These are phyloP conservation scores for Hyphodiscus sp. DNA, from an alignment of 2,329 filamentous ascomycete species.

Conservation along the genomic window DNA sequence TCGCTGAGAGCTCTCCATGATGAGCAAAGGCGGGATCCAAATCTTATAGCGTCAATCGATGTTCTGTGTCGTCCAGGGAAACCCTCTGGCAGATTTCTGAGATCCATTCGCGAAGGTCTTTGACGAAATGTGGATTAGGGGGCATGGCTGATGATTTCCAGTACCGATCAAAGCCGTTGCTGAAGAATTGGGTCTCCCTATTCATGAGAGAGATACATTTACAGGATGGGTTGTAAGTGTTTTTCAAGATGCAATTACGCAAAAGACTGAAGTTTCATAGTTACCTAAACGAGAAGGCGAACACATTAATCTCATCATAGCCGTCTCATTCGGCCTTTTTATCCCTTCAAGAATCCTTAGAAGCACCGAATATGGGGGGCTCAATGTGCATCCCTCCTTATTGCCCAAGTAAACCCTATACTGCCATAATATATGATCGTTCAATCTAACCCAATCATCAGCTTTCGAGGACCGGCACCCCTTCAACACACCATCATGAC, in stretches of 20 bases:
- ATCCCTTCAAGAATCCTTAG: slow-evolving; percentile 71
- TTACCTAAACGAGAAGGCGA: slow-evolving; percentile 42
- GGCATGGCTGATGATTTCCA: slow-evolving; percentile 30
- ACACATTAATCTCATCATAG: slow-evolving; percentile 71
- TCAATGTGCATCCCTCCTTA: slow-evolving; percentile 91
- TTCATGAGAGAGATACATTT: slow-evolving; percentile 78
- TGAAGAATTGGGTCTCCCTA: slow-evolving; percentile 51
- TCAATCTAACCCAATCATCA: slow-evolving; percentile 28
- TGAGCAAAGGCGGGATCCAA: slow-evolving; percentile 47
- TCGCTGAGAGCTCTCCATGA: slow-evolving; percentile 64
- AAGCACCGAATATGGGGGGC: slow-evolving; percentile 69
- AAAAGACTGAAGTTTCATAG: slow-evolving; percentile 29
- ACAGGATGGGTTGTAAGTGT: slow-evolving; percentile 65
- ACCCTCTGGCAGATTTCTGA: slow-evolving; percentile 67
- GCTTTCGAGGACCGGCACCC: slow-evolving; percentile 78
- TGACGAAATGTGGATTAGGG: not conserved
- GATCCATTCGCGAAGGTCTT: slow-evolving; percentile 34
- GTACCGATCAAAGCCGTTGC: slow-evolving; percentile 69
- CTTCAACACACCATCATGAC: slow-evolving; percentile 76
- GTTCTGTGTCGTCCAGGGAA: slow-evolving; percentile 80
- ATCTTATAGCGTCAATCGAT: slow-evolving; percentile 68
- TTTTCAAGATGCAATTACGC: not conserved
- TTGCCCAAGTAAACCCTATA: slow-evolving; percentile 63
- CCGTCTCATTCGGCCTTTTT: slow-evolving; percentile 90
- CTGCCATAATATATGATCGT: not conserved